A percentile compares a stretch with the other conserved stretches of the same genome.
These are phyloP conservation scores for Umbelopsis sp. DNA, from an alignment of 371 early-diverging fungal genomes.

Conservation along the genomic window DNA sequence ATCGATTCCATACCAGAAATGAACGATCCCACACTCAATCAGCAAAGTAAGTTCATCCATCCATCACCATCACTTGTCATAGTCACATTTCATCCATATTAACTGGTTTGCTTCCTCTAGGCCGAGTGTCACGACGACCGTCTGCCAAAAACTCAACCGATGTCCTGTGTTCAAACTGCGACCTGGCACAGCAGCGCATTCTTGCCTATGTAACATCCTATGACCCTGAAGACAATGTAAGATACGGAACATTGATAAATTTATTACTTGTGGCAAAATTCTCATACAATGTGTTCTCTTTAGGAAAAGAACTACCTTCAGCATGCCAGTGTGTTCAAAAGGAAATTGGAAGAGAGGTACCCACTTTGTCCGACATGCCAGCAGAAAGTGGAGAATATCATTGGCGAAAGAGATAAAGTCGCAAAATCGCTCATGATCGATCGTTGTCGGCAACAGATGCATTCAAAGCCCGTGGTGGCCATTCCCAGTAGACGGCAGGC, in stretches of 20 bases:
- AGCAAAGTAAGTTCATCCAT: not conserved
- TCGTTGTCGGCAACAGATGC: slow-evolving; percentile 5
- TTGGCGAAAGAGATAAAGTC: not conserved
- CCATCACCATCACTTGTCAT: not conserved
- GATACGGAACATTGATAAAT: not conserved
- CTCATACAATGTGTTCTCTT: not conserved
- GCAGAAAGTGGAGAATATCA: slow-evolving; percentile 7
- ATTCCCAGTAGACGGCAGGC: slow-evolving; percentile 3
- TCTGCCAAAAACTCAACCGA: not conserved
- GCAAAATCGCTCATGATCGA: slow-evolving; percentile 12
- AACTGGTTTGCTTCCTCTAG: not conserved
- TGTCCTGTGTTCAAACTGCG: slow-evolving; percentile 1
- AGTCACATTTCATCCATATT: not conserved
- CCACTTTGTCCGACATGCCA: slow-evolving; percentile 3
- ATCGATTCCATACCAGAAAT: slow-evolving; percentile 14
- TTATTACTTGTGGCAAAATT: too few relatives aligned
- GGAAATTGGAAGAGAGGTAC: slow-evolving; percentile 7
- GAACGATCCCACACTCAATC: slow-evolving; percentile 7
- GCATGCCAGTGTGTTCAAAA: not conserved
- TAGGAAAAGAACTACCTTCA: slow-evolving; percentile 10
- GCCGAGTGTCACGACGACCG: not conserved
- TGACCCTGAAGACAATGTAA: slow-evolving; percentile 16
- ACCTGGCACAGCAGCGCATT: slow-evolving; percentile 11
- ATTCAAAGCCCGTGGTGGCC: slow-evolving; percentile 1
- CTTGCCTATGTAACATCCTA: slow-evolving; percentile 1